Conservation (phyloP, 345 rosid genomes). For the Reutealis trisperma region DNA sequence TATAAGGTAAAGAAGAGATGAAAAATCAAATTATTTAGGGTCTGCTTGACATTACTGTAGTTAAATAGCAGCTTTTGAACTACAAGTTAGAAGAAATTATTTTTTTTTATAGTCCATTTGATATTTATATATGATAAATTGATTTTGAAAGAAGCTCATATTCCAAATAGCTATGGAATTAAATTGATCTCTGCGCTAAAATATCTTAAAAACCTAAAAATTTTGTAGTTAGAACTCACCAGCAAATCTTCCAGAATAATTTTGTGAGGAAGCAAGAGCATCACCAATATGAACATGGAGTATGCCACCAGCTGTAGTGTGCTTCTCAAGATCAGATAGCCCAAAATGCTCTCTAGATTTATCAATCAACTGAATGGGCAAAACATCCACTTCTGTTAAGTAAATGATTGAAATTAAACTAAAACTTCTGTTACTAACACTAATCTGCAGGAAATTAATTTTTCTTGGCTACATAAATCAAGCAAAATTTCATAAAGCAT, state of each 20-base stretch:
- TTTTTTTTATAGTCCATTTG: too few species aligned
- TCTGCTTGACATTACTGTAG: too few species aligned
- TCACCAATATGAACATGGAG: slow-evolving; percentile 62
- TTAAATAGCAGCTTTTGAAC: too few species aligned
- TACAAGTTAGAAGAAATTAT: too few species aligned
- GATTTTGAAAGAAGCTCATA: too few species aligned
- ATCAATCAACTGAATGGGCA: slow-evolving; percentile 56
- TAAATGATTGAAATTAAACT: not conserved
- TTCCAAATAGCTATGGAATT: too few species aligned
- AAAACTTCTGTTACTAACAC: not conserved
- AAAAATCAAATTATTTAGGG: too few species aligned
- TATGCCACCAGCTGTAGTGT: slow-evolving; percentile 52
- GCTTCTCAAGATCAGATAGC: slow-evolving; percentile 64
- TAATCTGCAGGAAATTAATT: slow-evolving; percentile 4
- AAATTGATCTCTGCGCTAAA: too few species aligned
- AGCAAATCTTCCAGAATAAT: slow-evolving; percentile 51
- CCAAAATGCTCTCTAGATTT: slow-evolving; percentile 68
- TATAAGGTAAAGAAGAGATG: too few species aligned
- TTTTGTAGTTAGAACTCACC: slow-evolving; percentile 38
- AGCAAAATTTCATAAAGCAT: not conserved
- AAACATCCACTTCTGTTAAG: slow-evolving; percentile 6
- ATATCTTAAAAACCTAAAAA: too few species aligned
- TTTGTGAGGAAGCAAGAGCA: slow-evolving; percentile 46
- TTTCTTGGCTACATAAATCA: not conserved
- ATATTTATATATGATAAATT: too few species aligned